phyloP scores from a whole-genome alignment of 176 grass and related monocot species.

The Ampelocalamus luodianensis region DNA sequence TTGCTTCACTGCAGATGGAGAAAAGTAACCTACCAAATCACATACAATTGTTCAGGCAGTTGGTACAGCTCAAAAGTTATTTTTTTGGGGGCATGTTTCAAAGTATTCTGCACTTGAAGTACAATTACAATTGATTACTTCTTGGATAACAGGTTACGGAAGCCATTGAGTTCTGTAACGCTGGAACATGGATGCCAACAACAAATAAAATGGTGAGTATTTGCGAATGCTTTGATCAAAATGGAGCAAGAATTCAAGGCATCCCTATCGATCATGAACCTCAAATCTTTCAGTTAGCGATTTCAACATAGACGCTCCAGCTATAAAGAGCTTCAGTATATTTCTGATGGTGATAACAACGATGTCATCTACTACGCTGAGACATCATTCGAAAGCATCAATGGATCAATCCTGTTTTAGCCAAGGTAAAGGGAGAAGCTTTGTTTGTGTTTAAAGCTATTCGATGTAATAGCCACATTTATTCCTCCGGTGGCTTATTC shows the following conservation, averaged over 20 bases:
- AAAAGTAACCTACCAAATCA: conserved; percentile 71
- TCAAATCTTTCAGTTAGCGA: conserved; percentile 59
- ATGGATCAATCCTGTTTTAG: conserved; percentile 97
- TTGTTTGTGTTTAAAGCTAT: conserved; percentile 1
- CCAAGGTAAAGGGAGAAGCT: conserved; percentile 60
- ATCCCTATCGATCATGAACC: conserved; percentile 17
- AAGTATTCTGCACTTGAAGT: background rate
- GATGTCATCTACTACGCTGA: conserved; percentile 91
- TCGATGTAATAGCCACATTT: background rate
- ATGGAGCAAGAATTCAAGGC: background rate
- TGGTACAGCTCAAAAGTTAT: conserved; percentile 37
- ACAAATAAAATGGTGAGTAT: conserved; percentile 60
- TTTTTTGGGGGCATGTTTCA: background rate
- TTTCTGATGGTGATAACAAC: conserved; percentile 90
- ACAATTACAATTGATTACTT: conserved; percentile 35
- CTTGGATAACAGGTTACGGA: conserved; percentile 64
- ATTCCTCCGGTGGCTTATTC: conserved; percentile 34
- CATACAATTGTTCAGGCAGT: conserved; percentile 57
- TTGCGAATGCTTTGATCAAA: conserved; percentile 20
- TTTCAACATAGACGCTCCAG: conserved; percentile 87
- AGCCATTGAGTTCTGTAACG: conserved; percentile 65
- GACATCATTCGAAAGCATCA: conserved; percentile 83
- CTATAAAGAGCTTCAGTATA: conserved; percentile 95
- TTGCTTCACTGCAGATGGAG: conserved; percentile 67
- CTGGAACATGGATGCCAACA: conserved; percentile 39